Conservation (phyloP, 23 red algal species). For the Pyropia haitanensis region DNA sequence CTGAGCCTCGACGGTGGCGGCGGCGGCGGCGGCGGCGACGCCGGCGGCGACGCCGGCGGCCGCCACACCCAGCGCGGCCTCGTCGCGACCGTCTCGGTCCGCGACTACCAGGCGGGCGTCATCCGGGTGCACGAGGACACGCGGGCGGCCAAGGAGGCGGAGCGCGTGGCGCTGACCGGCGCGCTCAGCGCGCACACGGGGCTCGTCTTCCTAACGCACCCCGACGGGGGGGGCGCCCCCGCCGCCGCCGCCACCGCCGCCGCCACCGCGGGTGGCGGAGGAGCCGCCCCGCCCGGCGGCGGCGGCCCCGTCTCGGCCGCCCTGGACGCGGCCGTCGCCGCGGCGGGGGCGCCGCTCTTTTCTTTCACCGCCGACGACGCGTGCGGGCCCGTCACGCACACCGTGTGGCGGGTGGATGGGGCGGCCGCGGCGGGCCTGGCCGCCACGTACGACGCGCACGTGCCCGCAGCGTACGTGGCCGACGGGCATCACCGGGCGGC, state of each 20-base stretch:
- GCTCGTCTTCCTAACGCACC: slow-evolving; percentile 49
- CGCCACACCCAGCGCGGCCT: slow-evolving; percentile 27
- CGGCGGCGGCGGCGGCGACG: too few species aligned
- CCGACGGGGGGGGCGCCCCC: slow-evolving; percentile 7
- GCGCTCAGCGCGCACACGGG: slow-evolving; percentile 24
- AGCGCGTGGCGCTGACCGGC: slow-evolving; percentile 17
- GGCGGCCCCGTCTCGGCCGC: slow-evolving; percentile 4
- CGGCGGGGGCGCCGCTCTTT: slow-evolving; percentile 5
- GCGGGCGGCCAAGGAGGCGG: slow-evolving; percentile 32
- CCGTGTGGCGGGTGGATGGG: slow-evolving; percentile 20
- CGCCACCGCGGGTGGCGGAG: too few species aligned
- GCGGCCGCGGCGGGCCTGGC: not conserved
- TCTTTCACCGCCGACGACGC: not conserved
- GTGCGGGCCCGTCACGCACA: slow-evolving; percentile 14
- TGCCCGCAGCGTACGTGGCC: slow-evolving; percentile 35
- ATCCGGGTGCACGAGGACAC: slow-evolving; percentile 48
- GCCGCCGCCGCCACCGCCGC: too few species aligned
- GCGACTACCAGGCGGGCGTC: slow-evolving; percentile 37
- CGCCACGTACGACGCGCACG: slow-evolving; percentile 15
- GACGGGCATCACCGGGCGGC: slow-evolving; percentile 68
- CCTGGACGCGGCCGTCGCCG: slow-evolving; percentile 2
- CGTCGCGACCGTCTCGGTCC: slow-evolving; percentile 20
- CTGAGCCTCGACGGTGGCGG: not conserved
- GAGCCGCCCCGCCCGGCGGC: too few species aligned
- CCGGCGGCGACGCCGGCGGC: not conserved